Evolutionary conservation across 2,329 filamentous ascomycete species (phyloP).

Genomic region (Thermochaetoides dissita): DNA sequence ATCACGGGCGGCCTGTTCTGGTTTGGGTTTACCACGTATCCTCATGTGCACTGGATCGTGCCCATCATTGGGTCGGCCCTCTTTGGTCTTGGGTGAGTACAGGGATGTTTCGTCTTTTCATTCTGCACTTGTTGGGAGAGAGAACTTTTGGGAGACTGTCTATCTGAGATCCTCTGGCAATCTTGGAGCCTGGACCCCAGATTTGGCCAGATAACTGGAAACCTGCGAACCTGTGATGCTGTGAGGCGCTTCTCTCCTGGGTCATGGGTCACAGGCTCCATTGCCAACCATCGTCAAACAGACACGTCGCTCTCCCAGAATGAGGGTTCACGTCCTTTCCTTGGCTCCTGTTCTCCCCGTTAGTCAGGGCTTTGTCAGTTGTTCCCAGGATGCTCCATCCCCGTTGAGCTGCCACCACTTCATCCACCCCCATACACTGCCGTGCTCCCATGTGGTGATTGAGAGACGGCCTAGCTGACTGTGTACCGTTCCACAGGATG

Average conservation of each 20-base stretch:
- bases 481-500: slow-evolving; percentile 33
- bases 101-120: too few relatives aligned
- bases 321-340: neutral
- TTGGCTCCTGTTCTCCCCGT: slow-evolving; percentile 6
- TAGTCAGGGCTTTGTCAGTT: slow-evolving; percentile 21
- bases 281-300: too few relatives aligned
- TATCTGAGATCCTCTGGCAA: too few relatives aligned
- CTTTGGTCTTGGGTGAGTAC: slow-evolving; percentile 55
- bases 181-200: too few relatives aligned
- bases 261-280: too few relatives aligned
- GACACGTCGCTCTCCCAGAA: neutral
- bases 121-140: too few relatives aligned
- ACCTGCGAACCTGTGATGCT: too few relatives aligned
- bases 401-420: slow-evolving; percentile 3
- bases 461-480: slow-evolving; percentile 15
- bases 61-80: slow-evolving; percentile 59
- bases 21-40: slow-evolving; percentile 75
- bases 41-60: slow-evolving; percentile 60
- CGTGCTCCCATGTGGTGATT: too few relatives aligned
- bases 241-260: too few relatives aligned
- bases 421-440: too few relatives aligned
- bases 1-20: slow-evolving; percentile 75
- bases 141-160: too few relatives aligned
- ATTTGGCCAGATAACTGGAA: too few relatives aligned
- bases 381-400: slow-evolving; percentile 11